A percentile compares a stretch with the other conserved stretches of the same genome.
phyloP scores from a whole-genome alignment of 2,329 filamentous ascomycete genomes.

The Ilyonectria mors-panacis region DNA sequence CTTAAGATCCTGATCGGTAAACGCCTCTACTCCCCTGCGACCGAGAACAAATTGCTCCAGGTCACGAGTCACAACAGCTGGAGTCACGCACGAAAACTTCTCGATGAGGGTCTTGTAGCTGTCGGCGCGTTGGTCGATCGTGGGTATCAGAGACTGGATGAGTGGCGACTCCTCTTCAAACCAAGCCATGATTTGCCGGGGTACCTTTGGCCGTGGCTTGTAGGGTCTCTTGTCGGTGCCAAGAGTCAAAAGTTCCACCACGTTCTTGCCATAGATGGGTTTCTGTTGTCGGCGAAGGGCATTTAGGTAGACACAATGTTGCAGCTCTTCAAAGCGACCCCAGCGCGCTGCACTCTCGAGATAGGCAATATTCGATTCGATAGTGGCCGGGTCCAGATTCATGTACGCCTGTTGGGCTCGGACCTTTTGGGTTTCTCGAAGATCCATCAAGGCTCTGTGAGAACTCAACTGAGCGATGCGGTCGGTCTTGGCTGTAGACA shows the following conservation, averaged over 20 bases:
- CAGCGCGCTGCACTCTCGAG: conserved; percentile 80
- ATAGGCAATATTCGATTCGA: conserved; percentile 79
- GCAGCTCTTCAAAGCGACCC: conserved; percentile 82
- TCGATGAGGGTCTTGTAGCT: conserved; percentile 82
- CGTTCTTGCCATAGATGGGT: conserved; percentile 84
- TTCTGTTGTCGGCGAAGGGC: conserved; percentile 83
- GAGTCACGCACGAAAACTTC: conserved; percentile 94
- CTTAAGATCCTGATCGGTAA: conserved; percentile 70
- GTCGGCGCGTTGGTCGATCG: conserved; percentile 79
- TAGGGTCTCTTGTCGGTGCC: conserved; percentile 72
- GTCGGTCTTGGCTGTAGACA: conserved; percentile 69
- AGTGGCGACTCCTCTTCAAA: conserved; percentile 78
- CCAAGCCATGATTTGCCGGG: conserved; percentile 79
- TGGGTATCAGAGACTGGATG: conserved; percentile 79
- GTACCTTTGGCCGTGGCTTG: conserved; percentile 72
- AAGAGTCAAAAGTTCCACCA: conserved; percentile 83
- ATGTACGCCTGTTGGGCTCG: conserved; percentile 70
- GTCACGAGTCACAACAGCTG: conserved; percentile 87
- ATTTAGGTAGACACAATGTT: conserved; percentile 86
- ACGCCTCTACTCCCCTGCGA: conserved; percentile 68
- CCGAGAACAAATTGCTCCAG: conserved; percentile 79
- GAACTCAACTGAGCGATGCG: conserved; percentile 78
- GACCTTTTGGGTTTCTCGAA: conserved; percentile 79
- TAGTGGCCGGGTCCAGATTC: conserved; percentile 74
- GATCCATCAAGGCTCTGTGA: conserved; percentile 76